Percentiles rank a stretch among this genome's conserved stretches.
Conservation (phyloP, 371 early-diverging fungal genomes). For the Saksenaea vasiformis region DNA sequence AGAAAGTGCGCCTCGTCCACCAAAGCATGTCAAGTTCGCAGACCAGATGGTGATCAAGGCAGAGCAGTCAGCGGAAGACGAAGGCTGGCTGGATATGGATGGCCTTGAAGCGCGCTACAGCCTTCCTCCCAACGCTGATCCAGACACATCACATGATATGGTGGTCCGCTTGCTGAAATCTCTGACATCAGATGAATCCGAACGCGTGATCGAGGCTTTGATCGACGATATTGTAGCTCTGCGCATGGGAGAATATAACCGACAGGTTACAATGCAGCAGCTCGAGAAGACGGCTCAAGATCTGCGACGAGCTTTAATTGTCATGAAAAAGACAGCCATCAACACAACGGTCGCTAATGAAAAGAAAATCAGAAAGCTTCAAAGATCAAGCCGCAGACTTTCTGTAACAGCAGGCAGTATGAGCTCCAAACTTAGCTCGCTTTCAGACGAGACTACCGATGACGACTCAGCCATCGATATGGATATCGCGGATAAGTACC, state of each 20-base stretch:
- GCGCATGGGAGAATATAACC: slow-evolving; percentile 60
- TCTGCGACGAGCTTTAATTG: slow-evolving; percentile 65
- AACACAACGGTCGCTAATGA: slow-evolving; percentile 74
- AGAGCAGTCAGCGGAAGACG: slow-evolving; percentile 8
- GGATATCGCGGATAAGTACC: slow-evolving; percentile 23
- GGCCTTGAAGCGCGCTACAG: slow-evolving; percentile 51
- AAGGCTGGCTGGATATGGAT: slow-evolving; percentile 33
- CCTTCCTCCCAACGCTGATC: slow-evolving; percentile 42
- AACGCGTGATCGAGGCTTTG: slow-evolving; percentile 63
- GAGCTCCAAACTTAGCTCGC: slow-evolving; percentile 14
- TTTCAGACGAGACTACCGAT: slow-evolving; percentile 24
- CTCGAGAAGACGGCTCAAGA: slow-evolving; percentile 66
- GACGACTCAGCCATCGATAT: slow-evolving; percentile 35
- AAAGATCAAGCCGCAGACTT: slow-evolving; percentile 16
- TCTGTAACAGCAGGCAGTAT: not conserved
- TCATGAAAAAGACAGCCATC: slow-evolving; percentile 75
- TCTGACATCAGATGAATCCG: slow-evolving; percentile 62
- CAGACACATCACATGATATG: slow-evolving; percentile 49
- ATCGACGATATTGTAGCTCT: slow-evolving; percentile 75
- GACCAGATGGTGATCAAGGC: slow-evolving; percentile 10
- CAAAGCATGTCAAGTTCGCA: slow-evolving; percentile 32
- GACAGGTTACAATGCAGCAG: slow-evolving; percentile 53
- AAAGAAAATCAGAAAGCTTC: slow-evolving; percentile 65
- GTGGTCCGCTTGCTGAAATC: slow-evolving; percentile 61
- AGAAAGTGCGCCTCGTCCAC: slow-evolving; percentile 1